These are phyloP conservation scores for Boletus coccyginus DNA, from an alignment of 768 basidiomycete species.

Conservation along the genomic window DNA sequence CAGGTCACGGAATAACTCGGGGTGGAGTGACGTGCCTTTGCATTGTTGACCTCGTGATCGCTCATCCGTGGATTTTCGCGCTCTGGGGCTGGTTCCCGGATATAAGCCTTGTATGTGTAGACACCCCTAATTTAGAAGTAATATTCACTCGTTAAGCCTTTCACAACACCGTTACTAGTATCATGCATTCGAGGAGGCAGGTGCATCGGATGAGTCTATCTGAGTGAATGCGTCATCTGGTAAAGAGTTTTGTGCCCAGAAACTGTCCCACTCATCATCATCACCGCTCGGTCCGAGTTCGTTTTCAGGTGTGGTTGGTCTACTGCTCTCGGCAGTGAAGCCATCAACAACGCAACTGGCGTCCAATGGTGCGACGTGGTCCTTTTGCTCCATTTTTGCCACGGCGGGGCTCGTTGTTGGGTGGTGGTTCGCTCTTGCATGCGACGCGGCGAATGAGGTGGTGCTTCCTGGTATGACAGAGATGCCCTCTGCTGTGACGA, in stretches of 20 bases:
- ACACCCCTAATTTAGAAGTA: not conserved
- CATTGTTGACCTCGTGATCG: not conserved
- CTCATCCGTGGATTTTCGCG: not conserved
- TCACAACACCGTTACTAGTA: not conserved
- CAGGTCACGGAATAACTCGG: constrained; percentile 11
- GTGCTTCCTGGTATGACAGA: constrained; percentile 28
- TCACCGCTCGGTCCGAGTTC: constrained; percentile 17
- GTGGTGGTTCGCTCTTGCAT: not conserved
- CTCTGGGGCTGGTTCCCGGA: constrained; percentile 17
- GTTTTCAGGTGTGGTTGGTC: constrained; percentile 23
- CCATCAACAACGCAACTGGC: constrained; percentile 32
- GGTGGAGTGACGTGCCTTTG: constrained; percentile 25
- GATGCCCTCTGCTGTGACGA: constrained; percentile 65
- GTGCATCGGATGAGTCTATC: constrained; percentile 8
- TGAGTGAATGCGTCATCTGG: constrained; percentile 37
- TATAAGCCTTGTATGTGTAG: not conserved
- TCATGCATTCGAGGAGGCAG: constrained; percentile 15
- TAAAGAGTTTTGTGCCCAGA: constrained; percentile 42
- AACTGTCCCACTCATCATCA: constrained; percentile 49
- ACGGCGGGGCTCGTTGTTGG: constrained; percentile 11
- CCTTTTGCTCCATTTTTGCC: constrained; percentile 1
- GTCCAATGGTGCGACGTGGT: constrained; percentile 36
- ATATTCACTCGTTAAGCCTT: constrained; percentile 7
- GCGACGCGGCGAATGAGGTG: constrained; percentile 3
- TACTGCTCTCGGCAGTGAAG: constrained; percentile 12